A percentile compares a stretch with the other conserved stretches of the same genome.
Evolutionary conservation across 768 basidiomycete species (phyloP).

Genomic region (Xerocomus brunneocitrinus): DNA sequence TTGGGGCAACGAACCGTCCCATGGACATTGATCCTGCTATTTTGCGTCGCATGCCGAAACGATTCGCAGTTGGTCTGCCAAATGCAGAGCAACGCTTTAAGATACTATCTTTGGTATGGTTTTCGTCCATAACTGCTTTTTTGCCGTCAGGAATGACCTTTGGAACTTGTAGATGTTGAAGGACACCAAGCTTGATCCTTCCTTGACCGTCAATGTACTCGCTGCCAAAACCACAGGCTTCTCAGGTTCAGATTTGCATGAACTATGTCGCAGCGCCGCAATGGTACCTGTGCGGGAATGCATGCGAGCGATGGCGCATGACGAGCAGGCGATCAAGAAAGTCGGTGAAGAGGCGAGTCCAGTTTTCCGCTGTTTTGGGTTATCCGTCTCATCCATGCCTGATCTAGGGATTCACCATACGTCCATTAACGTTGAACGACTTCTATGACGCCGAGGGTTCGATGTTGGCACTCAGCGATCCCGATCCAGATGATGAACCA

Average conservation of each 20-base stretch:
- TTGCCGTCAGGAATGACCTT: background rate
- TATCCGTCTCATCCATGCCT: background rate
- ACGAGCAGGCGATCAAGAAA: slow-evolving; percentile 46
- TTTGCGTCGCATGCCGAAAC: slow-evolving; percentile 96
- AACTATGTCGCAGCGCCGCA: slow-evolving; percentile 89
- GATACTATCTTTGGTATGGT: slow-evolving; percentile 72
- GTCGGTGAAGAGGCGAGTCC: slow-evolving; percentile 39
- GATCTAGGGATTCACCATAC: slow-evolving; percentile 67
- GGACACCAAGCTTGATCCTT: slow-evolving; percentile 61
- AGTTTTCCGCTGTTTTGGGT: background rate
- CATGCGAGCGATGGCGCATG: slow-evolving; percentile 49
- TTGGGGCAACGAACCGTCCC: slow-evolving; percentile 94
- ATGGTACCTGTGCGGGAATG: slow-evolving; percentile 90
- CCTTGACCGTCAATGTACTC: slow-evolving; percentile 58
- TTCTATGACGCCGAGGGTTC: slow-evolving; percentile 49
- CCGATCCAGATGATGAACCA: slow-evolving; percentile 29
- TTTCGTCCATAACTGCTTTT: background rate
- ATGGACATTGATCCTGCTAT: slow-evolving; percentile 88
- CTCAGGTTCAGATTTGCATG: slow-evolving; percentile 89
- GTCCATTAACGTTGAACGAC: slow-evolving; percentile 66
- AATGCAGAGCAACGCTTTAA: slow-evolving; percentile 72
- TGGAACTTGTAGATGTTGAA: slow-evolving; percentile 65
- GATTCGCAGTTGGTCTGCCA: slow-evolving; percentile 83
- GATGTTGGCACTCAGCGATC: slow-evolving; percentile 20
- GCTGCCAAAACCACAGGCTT: slow-evolving; percentile 67